A percentile compares a stretch with the other conserved stretches of the same genome.
Evolutionary conservation across 1,139 yeast species (phyloP).

Genomic region (Taphrina betulina): DNA sequence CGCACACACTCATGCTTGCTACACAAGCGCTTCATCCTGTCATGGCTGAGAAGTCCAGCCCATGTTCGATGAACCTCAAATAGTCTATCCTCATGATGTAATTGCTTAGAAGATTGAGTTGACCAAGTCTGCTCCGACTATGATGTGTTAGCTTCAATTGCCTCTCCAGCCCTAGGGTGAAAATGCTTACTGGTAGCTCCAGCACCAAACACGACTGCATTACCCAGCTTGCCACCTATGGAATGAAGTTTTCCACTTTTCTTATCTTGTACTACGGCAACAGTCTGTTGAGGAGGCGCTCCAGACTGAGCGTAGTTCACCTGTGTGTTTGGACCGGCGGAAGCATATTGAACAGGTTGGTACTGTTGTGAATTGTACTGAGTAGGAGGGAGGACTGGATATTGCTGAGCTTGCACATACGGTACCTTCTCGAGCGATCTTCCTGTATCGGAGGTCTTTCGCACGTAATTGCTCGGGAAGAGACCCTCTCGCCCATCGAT

Average conservation of each 20-base stretch:
- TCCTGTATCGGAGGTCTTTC: conserved; percentile 16
- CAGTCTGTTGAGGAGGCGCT: conserved; percentile 42
- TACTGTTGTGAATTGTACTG: conserved; percentile 44
- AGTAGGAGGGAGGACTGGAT: conserved; percentile 40
- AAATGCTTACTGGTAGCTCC: conserved; percentile 68
- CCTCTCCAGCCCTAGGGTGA: background rate
- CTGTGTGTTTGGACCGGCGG: conserved; percentile 41
- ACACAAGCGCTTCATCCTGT: too few relatives aligned
- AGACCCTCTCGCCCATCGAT: conserved; percentile 64
- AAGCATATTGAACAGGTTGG: conserved; percentile 41
- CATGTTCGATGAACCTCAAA: too few relatives aligned
- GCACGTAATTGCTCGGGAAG: conserved; percentile 88
- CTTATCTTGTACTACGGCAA: conserved; percentile 40
- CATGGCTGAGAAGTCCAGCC: too few relatives aligned
- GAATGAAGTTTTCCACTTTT: conserved; percentile 52
- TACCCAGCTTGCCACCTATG: conserved; percentile 80
- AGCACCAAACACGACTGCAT: conserved; percentile 94
- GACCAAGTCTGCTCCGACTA: conserved; percentile 77
- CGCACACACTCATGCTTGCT: too few relatives aligned
- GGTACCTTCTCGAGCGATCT: conserved; percentile 9
- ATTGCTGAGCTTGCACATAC: conserved; percentile 47
- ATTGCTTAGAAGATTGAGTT: conserved; percentile 71
- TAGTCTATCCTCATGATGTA: too few relatives aligned
- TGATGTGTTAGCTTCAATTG: background rate
- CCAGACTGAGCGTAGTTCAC: conserved; percentile 38